Percentiles rank a stretch among this genome's conserved stretches.
phyloP scores from a whole-genome alignment of 208 protist genomes.

The Naegleria fowleri region DNA sequence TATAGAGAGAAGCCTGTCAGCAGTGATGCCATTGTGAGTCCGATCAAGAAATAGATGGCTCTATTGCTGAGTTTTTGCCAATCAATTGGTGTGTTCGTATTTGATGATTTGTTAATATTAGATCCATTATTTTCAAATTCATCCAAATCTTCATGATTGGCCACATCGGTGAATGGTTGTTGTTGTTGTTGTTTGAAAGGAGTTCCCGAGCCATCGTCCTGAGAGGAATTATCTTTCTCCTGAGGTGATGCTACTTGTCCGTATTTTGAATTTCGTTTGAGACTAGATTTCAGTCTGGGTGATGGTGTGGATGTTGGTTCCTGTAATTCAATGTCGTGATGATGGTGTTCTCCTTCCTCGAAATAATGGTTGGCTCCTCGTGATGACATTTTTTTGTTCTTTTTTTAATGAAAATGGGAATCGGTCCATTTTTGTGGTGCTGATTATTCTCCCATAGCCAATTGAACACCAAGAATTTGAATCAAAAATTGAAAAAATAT shows the following conservation, averaged over 20 bases:
- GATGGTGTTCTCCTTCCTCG: neutral
- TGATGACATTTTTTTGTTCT: neutral
- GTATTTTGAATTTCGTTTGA: neutral
- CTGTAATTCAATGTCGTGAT: neutral
- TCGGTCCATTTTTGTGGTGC: neutral
- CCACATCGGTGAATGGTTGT: neutral
- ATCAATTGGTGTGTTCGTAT: neutral
- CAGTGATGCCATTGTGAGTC: neutral
- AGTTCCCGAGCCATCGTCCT: too few relatives aligned
- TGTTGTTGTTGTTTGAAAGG: neutral
- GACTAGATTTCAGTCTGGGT: neutral
- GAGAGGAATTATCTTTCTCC: neutral
- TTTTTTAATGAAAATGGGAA: too few relatives aligned
- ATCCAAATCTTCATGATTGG: neutral
- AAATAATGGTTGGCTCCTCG: neutral
- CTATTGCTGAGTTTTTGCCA: neutral
- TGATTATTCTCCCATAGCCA: too few relatives aligned
- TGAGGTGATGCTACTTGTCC: neutral
- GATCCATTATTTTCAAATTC: neutral
- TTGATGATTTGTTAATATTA: too few relatives aligned
- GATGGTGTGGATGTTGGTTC: neutral
- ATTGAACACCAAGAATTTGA: too few relatives aligned
- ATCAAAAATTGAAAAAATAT: too few relatives aligned
- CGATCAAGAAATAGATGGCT: neutral
- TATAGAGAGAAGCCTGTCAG: neutral